phyloP scores from a whole-genome alignment of 2,329 filamentous ascomycete genomes.

The Aspergillus tanneri region DNA sequence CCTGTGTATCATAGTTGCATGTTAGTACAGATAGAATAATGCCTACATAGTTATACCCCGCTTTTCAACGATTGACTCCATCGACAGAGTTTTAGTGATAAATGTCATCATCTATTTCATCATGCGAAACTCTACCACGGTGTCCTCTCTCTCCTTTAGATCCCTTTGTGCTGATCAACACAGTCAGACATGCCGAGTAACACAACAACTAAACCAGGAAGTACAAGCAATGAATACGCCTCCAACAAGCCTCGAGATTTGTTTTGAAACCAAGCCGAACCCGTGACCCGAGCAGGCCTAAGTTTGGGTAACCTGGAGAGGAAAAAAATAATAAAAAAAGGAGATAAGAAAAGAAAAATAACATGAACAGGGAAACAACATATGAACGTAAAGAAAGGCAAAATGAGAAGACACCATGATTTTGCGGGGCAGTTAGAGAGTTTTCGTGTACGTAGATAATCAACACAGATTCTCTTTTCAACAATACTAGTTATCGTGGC shows the following conservation, averaged over 20 bases:
- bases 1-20: conserved; percentile 21
- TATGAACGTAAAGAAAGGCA: conserved; percentile 7
- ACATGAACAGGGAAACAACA: conserved; percentile 7
- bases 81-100: not conserved
- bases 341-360: conserved; percentile 2
- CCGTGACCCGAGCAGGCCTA: conserved; percentile 12
- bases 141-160: conserved; percentile 10
- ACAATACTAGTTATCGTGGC: not conserved
- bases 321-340: conserved; percentile 15
- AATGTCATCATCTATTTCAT: conserved; percentile 24
- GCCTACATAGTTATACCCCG: conserved; percentile 24
- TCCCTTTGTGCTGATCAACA: conserved; percentile 14
- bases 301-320: conserved; percentile 12
- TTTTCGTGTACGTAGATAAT: no score
- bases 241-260: conserved; percentile 19
- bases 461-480: not conserved
- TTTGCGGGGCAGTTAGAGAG: conserved; percentile 1
- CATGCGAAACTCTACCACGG: conserved; percentile 18
- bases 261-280: conserved; percentile 23
- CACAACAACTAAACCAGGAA: conserved; percentile 17
- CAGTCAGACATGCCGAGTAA: conserved; percentile 17
- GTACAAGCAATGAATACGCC: conserved; percentile 21
- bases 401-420: conserved; percentile 17
- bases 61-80: conserved; percentile 10
- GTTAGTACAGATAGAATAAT: conserved; percentile 24